Evolutionary conservation across 495 filamentous ascomycete genomes (phyloP), one percentile per base, ranked within the genome.

Genomic region (Baudoinia panamericana): DNA sequence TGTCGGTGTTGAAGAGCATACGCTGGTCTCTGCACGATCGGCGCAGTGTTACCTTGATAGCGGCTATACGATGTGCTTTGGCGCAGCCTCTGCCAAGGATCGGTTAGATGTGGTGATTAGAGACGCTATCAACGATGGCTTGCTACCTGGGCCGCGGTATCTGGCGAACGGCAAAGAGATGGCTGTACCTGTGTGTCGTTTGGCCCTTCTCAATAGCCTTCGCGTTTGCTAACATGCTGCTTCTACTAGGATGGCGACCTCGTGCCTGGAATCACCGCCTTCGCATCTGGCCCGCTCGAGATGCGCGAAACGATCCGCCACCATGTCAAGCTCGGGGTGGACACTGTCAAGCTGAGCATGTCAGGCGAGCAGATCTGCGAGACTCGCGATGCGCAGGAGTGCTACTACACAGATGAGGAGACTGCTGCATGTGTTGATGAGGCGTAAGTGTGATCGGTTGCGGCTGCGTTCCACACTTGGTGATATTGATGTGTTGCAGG

Each of bases 301-400:
- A 70, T 69, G 63, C 51, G 65, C 23, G 53, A 64, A 39, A 56
- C 58, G 4, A 66, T 69, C 22, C 57, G 65, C 19, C 55, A 63
- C 18, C 62, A 69, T 51, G 50, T 63, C 16, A 48, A 56, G 4
- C 22, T 71, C 2, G 69, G 69, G 4, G 62, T 69, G 0, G 69
- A 72, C 43, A 64, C 70, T 30, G 58, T 72, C 41, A 72, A 72
- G 46, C 55, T 72, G 21, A 61, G 56, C 20, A 71, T 72, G 65
- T 66, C 65, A 4, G 69, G 69, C 5, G 67, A 70, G 48, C 56
- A 63, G 36, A 55, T 65, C 25, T 55, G 41, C 17, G 65, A 71
- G 32, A 63, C 39, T 9, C 56, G 65, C 21, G 47, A 55, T 28
- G 63, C 66, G 0, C 53, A 68, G 34, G 68, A 70, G 15, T 67